Conservation (phyloP, 2,329 filamentous ascomycete genomes). For the Alternaria sp. region DNA sequence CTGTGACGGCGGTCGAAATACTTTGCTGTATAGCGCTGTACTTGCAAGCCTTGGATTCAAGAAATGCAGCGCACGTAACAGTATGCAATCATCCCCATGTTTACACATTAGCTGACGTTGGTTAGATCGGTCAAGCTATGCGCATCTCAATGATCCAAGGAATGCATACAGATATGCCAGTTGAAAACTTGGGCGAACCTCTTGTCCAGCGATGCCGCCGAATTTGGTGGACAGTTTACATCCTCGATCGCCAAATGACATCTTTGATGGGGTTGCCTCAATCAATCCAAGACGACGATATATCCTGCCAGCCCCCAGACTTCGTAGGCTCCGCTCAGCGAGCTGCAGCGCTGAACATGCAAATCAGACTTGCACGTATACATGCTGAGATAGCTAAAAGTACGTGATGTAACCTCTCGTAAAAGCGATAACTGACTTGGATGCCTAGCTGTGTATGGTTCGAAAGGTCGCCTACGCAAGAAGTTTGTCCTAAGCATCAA, state of each 20-base stretch:
- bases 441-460: conserved; percentile 54
- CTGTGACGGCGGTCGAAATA: conserved; percentile 60
- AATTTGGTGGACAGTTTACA: conserved; percentile 65
- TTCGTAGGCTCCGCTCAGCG: conserved; percentile 54
- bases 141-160: conserved; percentile 60
- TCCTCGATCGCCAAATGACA: conserved; percentile 64
- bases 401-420: conserved; percentile 36
- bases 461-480: conserved; percentile 58
- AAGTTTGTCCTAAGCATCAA: conserved; percentile 50
- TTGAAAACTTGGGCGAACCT: conserved; percentile 52
- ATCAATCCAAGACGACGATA: conserved; percentile 61
- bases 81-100: conserved; percentile 40
- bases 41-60: conserved; percentile 61
- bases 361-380: conserved; percentile 58
- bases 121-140: conserved; percentile 62
- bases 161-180: conserved; percentile 63
- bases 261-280: conserved; percentile 63
- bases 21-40: conserved; percentile 63
- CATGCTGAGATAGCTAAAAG: conserved; percentile 57
- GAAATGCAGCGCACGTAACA: conserved; percentile 58
- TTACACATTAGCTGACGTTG: neutral
- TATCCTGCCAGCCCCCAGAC: conserved; percentile 58
- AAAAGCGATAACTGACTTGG: neutral
- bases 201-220: conserved; percentile 59
- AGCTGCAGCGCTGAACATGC: conserved; percentile 54